A percentile compares a stretch with the other conserved stretches of the same genome.
These are phyloP conservation scores for Calonectria leucothoes DNA, from an alignment of 2,329 filamentous ascomycete genomes.

Conservation along the genomic window DNA sequence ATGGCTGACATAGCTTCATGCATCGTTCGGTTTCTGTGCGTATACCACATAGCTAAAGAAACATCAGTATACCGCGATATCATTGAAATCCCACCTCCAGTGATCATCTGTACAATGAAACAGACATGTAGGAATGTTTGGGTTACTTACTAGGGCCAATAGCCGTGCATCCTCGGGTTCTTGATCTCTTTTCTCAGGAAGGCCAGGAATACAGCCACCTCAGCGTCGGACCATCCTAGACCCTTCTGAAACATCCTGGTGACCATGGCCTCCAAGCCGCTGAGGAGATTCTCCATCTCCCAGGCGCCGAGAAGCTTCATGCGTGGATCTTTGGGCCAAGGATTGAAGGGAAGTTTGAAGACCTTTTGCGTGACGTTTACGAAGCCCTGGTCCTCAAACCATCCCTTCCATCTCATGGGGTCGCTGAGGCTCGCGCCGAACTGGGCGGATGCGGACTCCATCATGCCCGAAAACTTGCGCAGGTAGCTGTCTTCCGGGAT, in stretches of 20 bases:
- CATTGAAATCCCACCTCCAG: not conserved
- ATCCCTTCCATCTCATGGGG: slow-evolving; percentile 42
- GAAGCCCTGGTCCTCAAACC: slow-evolving; percentile 63
- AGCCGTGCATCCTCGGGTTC: slow-evolving; percentile 36
- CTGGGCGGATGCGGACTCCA: slow-evolving; percentile 42
- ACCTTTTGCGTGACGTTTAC: slow-evolving; percentile 58
- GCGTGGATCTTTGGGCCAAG: slow-evolving; percentile 61
- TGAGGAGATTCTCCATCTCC: slow-evolving; percentile 40
- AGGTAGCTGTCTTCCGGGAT: slow-evolving; percentile 36
- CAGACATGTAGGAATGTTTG: not conserved
- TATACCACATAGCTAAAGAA: slow-evolving; percentile 28
- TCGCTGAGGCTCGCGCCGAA: slow-evolving; percentile 44
- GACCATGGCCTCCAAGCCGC: slow-evolving; percentile 43
- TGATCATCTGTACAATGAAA: not conserved
- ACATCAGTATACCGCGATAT: not conserved
- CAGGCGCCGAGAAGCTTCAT: slow-evolving; percentile 60
- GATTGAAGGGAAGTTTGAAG: slow-evolving; percentile 59
- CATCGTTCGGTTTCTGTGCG: slow-evolving; percentile 14
- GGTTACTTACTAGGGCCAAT: slow-evolving; percentile 38
- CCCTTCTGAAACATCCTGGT: slow-evolving; percentile 47
- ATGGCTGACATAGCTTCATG: too few relatives aligned
- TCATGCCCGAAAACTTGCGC: slow-evolving; percentile 40
- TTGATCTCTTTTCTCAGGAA: slow-evolving; percentile 35
- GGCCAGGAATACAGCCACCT: slow-evolving; percentile 35
- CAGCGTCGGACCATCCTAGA: slow-evolving; percentile 35